Conservation (phyloP, 257 asterid genomes). For the Echites panduratus region DNA sequence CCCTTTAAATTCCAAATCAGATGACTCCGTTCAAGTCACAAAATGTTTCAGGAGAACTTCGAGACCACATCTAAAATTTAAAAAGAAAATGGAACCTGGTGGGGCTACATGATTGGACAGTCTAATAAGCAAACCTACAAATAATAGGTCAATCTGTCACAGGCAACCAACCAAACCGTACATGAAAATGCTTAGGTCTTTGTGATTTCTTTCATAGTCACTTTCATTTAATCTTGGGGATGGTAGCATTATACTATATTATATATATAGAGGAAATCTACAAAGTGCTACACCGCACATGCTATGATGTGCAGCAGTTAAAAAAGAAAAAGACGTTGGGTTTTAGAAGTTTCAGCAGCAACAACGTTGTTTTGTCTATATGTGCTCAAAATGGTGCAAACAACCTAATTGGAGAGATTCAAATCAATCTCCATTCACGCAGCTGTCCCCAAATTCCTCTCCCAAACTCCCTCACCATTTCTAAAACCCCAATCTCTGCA, state of each 20-base stretch:
- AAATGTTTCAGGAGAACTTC: not conserved
- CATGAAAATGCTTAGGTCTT: not conserved
- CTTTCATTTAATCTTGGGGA: not conserved
- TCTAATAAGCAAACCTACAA: not conserved
- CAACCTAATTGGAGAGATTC: too few relatives aligned
- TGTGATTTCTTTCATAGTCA: not conserved
- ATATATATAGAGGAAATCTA: too few relatives aligned
- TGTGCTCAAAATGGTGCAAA: too few relatives aligned
- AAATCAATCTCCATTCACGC: too few relatives aligned
- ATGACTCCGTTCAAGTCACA: not conserved
- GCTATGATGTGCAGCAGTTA: too few relatives aligned
- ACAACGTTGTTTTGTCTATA: too few relatives aligned
- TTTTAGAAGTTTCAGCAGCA: too few relatives aligned
- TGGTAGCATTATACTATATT: not conserved
- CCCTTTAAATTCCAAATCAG: not conserved
- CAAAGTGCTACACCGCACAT: too few relatives aligned
- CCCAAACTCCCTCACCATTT: too few relatives aligned
- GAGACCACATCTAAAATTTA: not conserved
- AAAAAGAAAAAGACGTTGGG: too few relatives aligned
- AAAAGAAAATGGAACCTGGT: not conserved
- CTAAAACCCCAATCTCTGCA: too few relatives aligned
- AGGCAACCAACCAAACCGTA: not conserved
- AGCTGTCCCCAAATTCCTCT: too few relatives aligned
- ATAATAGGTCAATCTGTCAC: not conserved
- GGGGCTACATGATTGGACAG: not conserved